Percentiles rank a stretch among this genome's conserved stretches.
Evolutionary conservation across 1,284 basidiomycete species (phyloP).

Genomic region (Ceratobasidium sp.): DNA sequence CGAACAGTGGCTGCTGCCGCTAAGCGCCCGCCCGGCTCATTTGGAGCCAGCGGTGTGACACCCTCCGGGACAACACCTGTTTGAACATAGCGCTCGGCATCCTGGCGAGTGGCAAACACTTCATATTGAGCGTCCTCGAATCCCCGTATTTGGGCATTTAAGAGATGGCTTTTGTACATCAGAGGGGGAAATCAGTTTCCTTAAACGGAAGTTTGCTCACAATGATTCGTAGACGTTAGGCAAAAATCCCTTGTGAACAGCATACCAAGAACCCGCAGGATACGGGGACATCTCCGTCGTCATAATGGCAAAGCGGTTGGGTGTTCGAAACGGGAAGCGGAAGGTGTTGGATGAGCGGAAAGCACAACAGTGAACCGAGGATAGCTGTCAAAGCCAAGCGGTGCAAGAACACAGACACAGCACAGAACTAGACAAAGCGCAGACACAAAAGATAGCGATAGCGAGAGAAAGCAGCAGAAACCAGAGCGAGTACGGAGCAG

Average conservation of each 20-base stretch:
- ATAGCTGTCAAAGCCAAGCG: not conserved
- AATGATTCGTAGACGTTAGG: not conserved
- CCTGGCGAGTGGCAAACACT: not conserved
- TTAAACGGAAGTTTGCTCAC: not conserved
- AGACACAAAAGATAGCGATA: no score
- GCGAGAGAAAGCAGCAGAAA: no score
- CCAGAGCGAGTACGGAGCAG: no score
- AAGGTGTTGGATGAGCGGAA: not conserved
- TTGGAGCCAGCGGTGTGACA: constrained; percentile 1
- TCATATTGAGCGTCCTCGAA: not conserved
- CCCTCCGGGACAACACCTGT: not conserved
- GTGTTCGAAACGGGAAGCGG: not conserved
- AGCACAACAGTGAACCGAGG: not conserved
- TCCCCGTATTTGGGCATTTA: not conserved
- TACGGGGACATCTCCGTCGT: not conserved
- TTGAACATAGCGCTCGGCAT: not conserved
- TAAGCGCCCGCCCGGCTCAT: not conserved
- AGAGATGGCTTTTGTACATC: not conserved
- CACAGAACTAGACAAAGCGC: no score
- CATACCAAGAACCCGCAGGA: not conserved
- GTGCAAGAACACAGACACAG: not conserved
- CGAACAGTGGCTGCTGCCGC: not conserved
- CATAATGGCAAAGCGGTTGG: not conserved
- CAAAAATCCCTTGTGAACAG: constrained; percentile 8
- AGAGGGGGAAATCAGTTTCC: not conserved